phyloP scores from a whole-genome alignment of 805 yeast genomes.

The Nakazawaea wyomingensis region DNA sequence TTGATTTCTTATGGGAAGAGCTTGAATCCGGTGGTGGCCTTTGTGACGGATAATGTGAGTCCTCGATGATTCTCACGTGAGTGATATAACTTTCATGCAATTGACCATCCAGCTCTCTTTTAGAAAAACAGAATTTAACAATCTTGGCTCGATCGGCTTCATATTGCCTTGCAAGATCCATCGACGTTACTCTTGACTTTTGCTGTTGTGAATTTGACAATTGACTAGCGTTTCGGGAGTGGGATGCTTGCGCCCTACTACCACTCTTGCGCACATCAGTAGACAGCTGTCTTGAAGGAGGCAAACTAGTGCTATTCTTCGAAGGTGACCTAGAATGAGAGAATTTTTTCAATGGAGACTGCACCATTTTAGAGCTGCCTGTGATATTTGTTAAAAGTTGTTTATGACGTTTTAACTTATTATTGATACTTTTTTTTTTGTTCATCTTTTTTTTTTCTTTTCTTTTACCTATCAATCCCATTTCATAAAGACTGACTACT shows the following conservation, averaged over 20 bases:
- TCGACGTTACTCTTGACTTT: constrained; percentile 16
- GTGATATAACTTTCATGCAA: constrained; percentile 60
- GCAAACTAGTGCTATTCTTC: background rate
- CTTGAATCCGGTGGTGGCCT: constrained; percentile 60
- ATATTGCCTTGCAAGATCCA: constrained; percentile 49
- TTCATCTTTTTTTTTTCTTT: background rate
- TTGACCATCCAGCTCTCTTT: constrained; percentile 34
- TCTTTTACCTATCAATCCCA: background rate
- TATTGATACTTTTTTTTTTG: background rate
- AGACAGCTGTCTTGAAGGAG: constrained; percentile 1
- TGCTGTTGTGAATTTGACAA: constrained; percentile 1
- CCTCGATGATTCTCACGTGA: constrained; percentile 73
- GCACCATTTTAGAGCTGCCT: no score
- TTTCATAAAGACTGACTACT: background rate
- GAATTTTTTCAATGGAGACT: constrained; percentile 10
- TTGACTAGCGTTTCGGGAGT: background rate
- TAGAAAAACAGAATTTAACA: constrained; percentile 44
- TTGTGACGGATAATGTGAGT: constrained; percentile 58
- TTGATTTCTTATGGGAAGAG: constrained; percentile 47
- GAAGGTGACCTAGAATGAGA: constrained; percentile 10
- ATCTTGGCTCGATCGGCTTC: constrained; percentile 48
- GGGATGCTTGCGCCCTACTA: background rate
- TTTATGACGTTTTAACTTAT: no score
- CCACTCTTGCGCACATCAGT: constrained; percentile 1
- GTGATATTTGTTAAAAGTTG: no score